Conservation (phyloP, 2,329 filamentous ascomycete genomes). For the Pseudogymnoascus sp. region DNA sequence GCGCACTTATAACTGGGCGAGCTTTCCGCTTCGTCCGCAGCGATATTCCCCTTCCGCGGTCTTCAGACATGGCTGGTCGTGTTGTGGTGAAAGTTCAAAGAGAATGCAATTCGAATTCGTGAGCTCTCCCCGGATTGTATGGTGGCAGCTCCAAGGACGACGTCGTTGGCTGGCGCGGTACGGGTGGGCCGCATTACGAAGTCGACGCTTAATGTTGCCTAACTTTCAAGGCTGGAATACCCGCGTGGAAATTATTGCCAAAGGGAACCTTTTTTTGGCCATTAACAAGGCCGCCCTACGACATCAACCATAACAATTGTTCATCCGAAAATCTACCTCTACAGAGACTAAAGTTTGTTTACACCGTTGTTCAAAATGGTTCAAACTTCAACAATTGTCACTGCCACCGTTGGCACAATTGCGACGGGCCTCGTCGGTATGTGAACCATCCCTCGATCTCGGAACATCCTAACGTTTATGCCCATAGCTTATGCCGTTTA, state of each 20-base stretch:
- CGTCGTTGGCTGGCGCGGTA: neutral
- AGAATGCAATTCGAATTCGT: neutral
- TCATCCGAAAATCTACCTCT: neutral
- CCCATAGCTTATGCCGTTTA: slow-evolving; percentile 56
- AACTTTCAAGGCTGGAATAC: neutral
- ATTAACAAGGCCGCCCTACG: slow-evolving; percentile 2
- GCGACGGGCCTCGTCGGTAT: slow-evolving; percentile 55
- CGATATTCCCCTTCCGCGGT: slow-evolving; percentile 52
- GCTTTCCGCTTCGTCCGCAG: slow-evolving; percentile 56
- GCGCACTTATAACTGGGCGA: slow-evolving; percentile 55
- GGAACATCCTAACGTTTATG: slow-evolving; percentile 3
- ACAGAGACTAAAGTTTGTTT: slow-evolving; percentile 4
- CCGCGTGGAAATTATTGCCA: slow-evolving; percentile 2
- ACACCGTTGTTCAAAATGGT: slow-evolving; percentile 32
- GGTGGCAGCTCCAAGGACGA: neutral
- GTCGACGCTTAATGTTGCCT: slow-evolving; percentile 10
- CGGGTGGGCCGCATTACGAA: neutral
- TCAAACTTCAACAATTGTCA: slow-evolving; percentile 49
- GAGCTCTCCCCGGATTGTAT: neutral
- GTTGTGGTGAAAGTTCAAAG: neutral
- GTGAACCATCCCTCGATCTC: slow-evolving; percentile 19
- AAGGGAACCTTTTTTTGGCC: slow-evolving; percentile 8
- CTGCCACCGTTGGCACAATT: slow-evolving; percentile 53
- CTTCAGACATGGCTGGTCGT: slow-evolving; percentile 48
- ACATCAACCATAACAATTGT: slow-evolving; percentile 11